Base-by-base conservation (phyloP, 1,284 basidiomycete genomes). In the Malassezia furfur region DNA sequence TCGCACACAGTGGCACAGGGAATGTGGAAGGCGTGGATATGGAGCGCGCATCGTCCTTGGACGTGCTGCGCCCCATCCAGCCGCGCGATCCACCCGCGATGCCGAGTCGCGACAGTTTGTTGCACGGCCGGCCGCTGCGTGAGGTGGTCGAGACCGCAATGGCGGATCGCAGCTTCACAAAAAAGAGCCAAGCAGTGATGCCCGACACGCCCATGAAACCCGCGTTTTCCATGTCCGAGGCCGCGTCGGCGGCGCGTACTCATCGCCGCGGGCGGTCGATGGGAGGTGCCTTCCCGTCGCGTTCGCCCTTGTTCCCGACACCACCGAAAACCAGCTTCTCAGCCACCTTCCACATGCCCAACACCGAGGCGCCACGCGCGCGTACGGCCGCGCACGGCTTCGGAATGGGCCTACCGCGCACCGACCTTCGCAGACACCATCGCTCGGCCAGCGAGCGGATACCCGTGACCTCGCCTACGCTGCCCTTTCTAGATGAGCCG, bases 161-260 rank as follows among this genome's bases (percentile, higher is more conserved):
- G 31, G 70, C 67, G 0, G 61, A 68, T 30, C 59, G 59, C 6
- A 57, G 62, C 6, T 57, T 62, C 21, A 46, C 53, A 21, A 51
- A 48, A 5, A 56, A 61, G 36, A 49, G 54, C 15, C 19, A 49
- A 2, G 39, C 47, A 5, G 30, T 36, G 8, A 78, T 78, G 77
- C 77, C 77, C 15, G 76, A 77, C 50, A 78, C 77, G 3, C 77
- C 77, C 0, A 66, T 74, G 59, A 74, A 74, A 60, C 68, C 55
- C 19, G 12, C 36, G 30, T 34, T 48, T 22, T 31, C 40, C 14
- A 51, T 56, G 48, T 15, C 34, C 10, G 38, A 45, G 7, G 48
- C 50, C 9, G 39, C 38, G 10, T 48, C 45, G 21, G n/a, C 36
- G 12, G 50, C 35, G 14, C 44, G 50, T 25, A 44, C 41, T 28